Evolutionary conservation across 129 eudicot species (phyloP).

Genomic region (Solidago caesia): DNA sequence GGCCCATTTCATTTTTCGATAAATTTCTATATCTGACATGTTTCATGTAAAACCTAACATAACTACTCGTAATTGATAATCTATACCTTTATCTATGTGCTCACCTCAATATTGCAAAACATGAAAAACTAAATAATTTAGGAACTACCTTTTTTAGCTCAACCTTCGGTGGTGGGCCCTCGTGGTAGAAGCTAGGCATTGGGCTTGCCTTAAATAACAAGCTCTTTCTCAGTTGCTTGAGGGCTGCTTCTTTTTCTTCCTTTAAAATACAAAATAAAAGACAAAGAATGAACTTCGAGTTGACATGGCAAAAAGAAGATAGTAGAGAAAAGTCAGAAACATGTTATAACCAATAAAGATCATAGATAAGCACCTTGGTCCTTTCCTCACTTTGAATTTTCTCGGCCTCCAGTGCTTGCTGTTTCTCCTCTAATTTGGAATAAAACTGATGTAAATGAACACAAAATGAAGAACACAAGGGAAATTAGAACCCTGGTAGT

Average conservation of each 20-base stretch:
- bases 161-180: slow-evolving; percentile 85
- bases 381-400: slow-evolving; percentile 69
- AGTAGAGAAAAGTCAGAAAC: neutral
- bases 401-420: slow-evolving; percentile 82
- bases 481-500: slow-evolving; percentile 4
- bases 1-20: no score
- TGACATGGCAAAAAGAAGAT: neutral
- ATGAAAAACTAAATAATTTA: slow-evolving; percentile 1
- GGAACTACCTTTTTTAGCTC: slow-evolving; percentile 72
- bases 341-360: neutral
- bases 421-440: slow-evolving; percentile 80
- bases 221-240: slow-evolving; percentile 77
- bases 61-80: no score
- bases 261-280: slow-evolving; percentile 23
- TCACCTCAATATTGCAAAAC: neutral
- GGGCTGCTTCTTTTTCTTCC: slow-evolving; percentile 89
- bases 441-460: slow-evolving; percentile 47
- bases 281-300: neutral
- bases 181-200: slow-evolving; percentile 94
- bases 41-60: no score
- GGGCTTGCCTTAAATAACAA: slow-evolving; percentile 83
- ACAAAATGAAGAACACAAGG: neutral
- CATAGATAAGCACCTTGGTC: slow-evolving; percentile 53
- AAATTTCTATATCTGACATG: no score
- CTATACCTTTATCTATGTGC: no score